Base-by-base conservation (phyloP, 2,329 filamentous ascomycete genomes). In the Ophiostoma triangulosporum region DNA sequence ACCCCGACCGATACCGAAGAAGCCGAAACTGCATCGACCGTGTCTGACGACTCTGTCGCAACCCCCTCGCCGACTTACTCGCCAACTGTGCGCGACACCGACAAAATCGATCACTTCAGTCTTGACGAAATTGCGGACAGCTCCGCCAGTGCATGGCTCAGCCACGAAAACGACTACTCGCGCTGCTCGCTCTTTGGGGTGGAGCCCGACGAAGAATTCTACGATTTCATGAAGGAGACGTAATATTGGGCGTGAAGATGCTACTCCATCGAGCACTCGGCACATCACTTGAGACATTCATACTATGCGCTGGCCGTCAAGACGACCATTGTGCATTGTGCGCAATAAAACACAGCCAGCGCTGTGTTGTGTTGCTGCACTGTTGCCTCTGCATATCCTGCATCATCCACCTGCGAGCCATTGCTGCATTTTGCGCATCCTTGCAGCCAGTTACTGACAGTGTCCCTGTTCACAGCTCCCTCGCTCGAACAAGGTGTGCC, bases 401-500 rank as follows among this genome's bases (percentile, higher is more conserved):
- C 29, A 31, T 6, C 29, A 31, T 6, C 29, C 29, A 31, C 6
- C 29, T 24, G 48, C 32, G n/a, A 43, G 11, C 27, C 15, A 48
- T 33, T 14, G n/a, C 9, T 40, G 14, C 15, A 20, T 22, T 50
- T 43, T 17, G 40, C 40, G 29, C 36, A 12, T 48, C 11, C 20
- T 38, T 31, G 43, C 26, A 31, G 29, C 35, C 17, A 38, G 11
- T 26, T 43, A 31, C 36, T 38, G 20, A 67, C 61, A 61, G 64
- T 64, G 59, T 62, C 61, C 75, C n/a, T 51, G 15, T 33, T 24
- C 33, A 32, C 80, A 96, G 90, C 86, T 97, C 68, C 93, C 93
- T 59, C 84, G 90, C 64, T 84, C 88, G 63, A 87, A 88, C 67
- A 88, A 86, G 70, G 77, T 78, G 57, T 98, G 93, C 72, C 88